phyloP scores from a whole-genome alignment of 345 rosid species.

The Raphanus sativus region DNA sequence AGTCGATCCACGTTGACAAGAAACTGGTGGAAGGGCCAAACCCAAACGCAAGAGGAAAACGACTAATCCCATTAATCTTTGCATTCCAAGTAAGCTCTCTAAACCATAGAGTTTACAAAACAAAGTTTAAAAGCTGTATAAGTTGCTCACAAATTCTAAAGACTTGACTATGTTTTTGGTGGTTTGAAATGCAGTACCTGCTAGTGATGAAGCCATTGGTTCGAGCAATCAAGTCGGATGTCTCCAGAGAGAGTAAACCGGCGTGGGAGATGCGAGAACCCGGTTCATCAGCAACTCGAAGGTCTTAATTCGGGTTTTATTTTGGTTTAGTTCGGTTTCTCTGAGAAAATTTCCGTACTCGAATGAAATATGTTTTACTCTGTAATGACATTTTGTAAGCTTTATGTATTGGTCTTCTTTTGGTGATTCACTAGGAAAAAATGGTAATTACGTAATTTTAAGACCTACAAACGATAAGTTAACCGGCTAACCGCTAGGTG shows the following conservation, averaged over 20 bases:
- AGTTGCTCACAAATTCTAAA: no score
- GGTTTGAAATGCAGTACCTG: constrained; percentile 40
- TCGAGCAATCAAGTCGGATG: constrained; percentile 48
- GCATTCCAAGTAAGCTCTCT: constrained; percentile 48
- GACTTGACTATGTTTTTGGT: not conserved
- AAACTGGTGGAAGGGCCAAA: constrained; percentile 58
- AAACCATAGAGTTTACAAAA: no score
- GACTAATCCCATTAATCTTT: constrained; percentile 48
- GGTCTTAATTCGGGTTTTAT: constrained; percentile 25
- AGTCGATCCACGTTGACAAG: constrained; percentile 49
- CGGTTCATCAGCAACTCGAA: constrained; percentile 31
- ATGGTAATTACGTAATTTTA: constrained; percentile 7
- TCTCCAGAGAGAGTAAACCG: constrained; percentile 42
- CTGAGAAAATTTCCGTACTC: constrained; percentile 21
- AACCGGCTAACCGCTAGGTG: not conserved
- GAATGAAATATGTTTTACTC: not conserved
- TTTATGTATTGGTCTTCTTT: not conserved
- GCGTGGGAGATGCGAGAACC: constrained; percentile 43
- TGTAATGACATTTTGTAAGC: not conserved
- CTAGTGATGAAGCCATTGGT: constrained; percentile 45
- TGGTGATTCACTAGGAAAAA: not conserved
- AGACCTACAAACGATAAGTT: not conserved
- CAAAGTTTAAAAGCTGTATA: no score
- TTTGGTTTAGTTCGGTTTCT: not conserved
- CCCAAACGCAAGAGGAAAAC: constrained; percentile 53